Percentiles rank a stretch among this genome's conserved stretches.
Conservation (phyloP, 202 grass and related monocot genomes). For the Saccharum hybrid region DNA sequence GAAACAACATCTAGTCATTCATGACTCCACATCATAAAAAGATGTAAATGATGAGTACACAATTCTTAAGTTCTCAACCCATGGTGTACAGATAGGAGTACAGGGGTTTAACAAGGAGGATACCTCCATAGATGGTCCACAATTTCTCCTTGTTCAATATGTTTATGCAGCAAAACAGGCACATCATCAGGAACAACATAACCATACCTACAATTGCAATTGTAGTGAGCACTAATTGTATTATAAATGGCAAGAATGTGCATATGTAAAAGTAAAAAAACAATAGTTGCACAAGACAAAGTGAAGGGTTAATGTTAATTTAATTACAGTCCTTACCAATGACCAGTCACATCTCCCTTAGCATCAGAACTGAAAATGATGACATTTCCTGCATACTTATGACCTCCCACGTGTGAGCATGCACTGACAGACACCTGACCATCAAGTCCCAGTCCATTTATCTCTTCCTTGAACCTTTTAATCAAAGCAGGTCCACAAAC, state of each 20-base stretch:
- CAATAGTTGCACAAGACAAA: neutral
- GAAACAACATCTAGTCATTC: slow-evolving; percentile 14
- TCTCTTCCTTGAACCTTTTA: slow-evolving; percentile 85
- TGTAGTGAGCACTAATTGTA: slow-evolving; percentile 31
- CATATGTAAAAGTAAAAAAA: slow-evolving; percentile 5
- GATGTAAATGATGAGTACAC: slow-evolving; percentile 15
- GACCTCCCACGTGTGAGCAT: slow-evolving; percentile 93
- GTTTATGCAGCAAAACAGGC: slow-evolving; percentile 70
- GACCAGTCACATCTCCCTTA: slow-evolving; percentile 74
- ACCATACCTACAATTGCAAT: slow-evolving; percentile 83
- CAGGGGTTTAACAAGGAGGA: slow-evolving; percentile 18
- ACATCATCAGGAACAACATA: slow-evolving; percentile 96
- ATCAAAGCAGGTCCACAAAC: slow-evolving; percentile 87
- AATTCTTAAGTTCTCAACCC: neutral
- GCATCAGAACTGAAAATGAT: slow-evolving; percentile 78
- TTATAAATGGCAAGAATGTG: neutral
- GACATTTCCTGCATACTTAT: slow-evolving; percentile 99
- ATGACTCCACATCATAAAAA: slow-evolving; percentile 3
- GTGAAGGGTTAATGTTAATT: slow-evolving; percentile 23
- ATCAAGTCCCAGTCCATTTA: slow-evolving; percentile 55
- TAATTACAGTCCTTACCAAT: slow-evolving; percentile 72
- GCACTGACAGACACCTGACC: slow-evolving; percentile 74
- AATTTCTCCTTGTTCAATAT: slow-evolving; percentile 79
- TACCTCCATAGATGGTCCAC: slow-evolving; percentile 95
- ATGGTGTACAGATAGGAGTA: slow-evolving; percentile 23